phyloP scores from a whole-genome alignment of 176 grass and related monocot species.

The Phragmites australis region DNA sequence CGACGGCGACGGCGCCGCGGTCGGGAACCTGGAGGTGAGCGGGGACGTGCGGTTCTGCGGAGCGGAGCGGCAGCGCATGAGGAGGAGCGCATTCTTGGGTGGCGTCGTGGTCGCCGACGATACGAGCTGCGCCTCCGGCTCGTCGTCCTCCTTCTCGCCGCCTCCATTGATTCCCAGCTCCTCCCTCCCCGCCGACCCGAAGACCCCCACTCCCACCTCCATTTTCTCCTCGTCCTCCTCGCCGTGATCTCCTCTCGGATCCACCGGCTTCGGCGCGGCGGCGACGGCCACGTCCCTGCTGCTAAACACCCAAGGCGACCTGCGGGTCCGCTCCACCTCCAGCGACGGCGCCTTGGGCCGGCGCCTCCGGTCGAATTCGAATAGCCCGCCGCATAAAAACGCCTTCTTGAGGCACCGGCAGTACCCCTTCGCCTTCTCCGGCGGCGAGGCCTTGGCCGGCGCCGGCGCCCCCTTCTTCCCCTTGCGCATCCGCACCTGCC shows the following conservation, averaged over 20 bases:
- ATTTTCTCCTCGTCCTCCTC: conserved; percentile 23
- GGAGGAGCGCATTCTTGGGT: conserved; percentile 90
- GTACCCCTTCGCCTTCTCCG: conserved; percentile 34
- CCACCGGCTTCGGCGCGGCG: conserved; percentile 32
- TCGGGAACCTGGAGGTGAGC: conserved; percentile 53
- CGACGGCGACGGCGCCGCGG: conserved; percentile 27
- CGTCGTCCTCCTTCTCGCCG: background rate
- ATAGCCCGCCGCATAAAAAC: conserved; percentile 61
- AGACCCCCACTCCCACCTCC: background rate
- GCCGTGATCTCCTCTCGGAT: conserved; percentile 10
- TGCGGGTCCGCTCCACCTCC: conserved; percentile 18
- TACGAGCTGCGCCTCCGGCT: conserved; percentile 35
- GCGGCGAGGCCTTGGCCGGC: background rate
- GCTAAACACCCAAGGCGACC: conserved; percentile 63
- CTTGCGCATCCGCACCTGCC: conserved; percentile 86
- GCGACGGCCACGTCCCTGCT: conserved; percentile 43
- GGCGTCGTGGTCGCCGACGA: conserved; percentile 66
- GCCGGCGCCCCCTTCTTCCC: conserved; percentile 21
- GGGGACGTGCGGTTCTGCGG: conserved; percentile 75
- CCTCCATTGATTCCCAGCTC: conserved; percentile 12
- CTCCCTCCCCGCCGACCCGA: conserved; percentile 26
- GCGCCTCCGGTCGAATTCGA: conserved; percentile 26
- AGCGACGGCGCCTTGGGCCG: conserved; percentile 27
- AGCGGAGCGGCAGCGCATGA: conserved; percentile 94
- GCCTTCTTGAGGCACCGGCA: conserved; percentile 71